Evolutionary conservation across 108 stramenopile genomes (phyloP).

Genomic region (Stephanodiscus triporus): DNA sequence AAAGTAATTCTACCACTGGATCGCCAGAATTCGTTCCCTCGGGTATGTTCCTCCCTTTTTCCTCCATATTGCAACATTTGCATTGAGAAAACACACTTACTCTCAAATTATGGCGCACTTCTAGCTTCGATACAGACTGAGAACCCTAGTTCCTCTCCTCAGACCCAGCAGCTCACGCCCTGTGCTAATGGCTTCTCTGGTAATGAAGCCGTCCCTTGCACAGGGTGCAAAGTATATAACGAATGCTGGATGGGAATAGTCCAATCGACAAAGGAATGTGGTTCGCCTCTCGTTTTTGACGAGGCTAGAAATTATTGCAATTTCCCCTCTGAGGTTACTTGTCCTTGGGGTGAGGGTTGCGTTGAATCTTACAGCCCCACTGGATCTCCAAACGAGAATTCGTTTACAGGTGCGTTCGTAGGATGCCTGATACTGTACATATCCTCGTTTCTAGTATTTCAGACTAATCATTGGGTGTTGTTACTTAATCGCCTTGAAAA

Average conservation of each 20-base stretch:
- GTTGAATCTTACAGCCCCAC: background rate
- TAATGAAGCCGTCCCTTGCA: conserved; percentile 1
- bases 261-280: background rate
- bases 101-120: too few species aligned
- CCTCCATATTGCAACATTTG: too few species aligned
- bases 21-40: background rate
- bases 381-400: too few species aligned
- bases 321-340: background rate
- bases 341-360: background rate
- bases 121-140: background rate
- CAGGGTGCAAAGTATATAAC: background rate
- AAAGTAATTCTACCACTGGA: background rate
- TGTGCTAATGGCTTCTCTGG: conserved; percentile 9
- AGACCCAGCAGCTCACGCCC: conserved; percentile 1
- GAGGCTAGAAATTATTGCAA: background rate
- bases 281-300: conserved; percentile 6
- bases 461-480: too few species aligned
- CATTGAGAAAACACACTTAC: too few species aligned
- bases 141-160: background rate
- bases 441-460: too few species aligned
- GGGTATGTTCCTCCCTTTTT: background rate
- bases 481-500: too few species aligned
- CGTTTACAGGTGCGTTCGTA: too few species aligned
- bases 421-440: too few species aligned
- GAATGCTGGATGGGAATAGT: background rate